Base-by-base conservation (phyloP, 331 rosid genomes). In the Rhamnella rubrinervis region DNA sequence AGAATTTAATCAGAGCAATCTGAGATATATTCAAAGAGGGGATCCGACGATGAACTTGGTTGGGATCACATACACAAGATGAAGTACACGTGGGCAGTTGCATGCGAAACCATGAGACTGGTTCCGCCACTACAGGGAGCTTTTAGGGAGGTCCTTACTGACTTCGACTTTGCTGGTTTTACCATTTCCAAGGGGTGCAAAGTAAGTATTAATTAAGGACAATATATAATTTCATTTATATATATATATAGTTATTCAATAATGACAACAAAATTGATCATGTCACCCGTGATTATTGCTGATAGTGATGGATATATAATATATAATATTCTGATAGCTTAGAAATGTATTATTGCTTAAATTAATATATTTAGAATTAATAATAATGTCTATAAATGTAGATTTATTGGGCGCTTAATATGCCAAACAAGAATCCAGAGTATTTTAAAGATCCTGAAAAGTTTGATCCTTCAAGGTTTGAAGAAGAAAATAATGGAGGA, bases 41-140 rank as follows among this genome's bases (percentile, higher is more conserved):
- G 38, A 55, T 47, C 39, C 16, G n/a, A 63, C 11, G 58, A 53
- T 2, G 26, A 67, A 37, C 66, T 85, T 65, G 82, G 75, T 55
- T 86, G 88, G 88, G 72, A 78, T 1, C 76, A 77, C 75, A 78
- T 83, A 60, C 77, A 78, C 40, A 86, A 66, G 70, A 66, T 86
- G 84, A 86, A 78, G 61, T 83, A 86, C 58, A 81, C 91, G 28
- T 83, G 91, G 91, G 84, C 80, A 26, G 88, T 83, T 60, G 83
- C 85, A 26, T 75, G 69, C 28, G 86, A 81, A 44, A 75, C 83
- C n/a, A 86, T 86, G 83, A 78, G 88, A 74, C 76, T 81, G 59
- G 68, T 71, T 72, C 73, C 91, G 28, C 70, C 82, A 19, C 76
- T 85, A 23, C 74, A 72, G 3, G 86, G 83, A 15, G 70, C 74